A percentile compares a stretch with the other conserved stretches of the same genome.
Conservation (phyloP, 345 rosid genomes). For the Isatis tinctoria region DNA sequence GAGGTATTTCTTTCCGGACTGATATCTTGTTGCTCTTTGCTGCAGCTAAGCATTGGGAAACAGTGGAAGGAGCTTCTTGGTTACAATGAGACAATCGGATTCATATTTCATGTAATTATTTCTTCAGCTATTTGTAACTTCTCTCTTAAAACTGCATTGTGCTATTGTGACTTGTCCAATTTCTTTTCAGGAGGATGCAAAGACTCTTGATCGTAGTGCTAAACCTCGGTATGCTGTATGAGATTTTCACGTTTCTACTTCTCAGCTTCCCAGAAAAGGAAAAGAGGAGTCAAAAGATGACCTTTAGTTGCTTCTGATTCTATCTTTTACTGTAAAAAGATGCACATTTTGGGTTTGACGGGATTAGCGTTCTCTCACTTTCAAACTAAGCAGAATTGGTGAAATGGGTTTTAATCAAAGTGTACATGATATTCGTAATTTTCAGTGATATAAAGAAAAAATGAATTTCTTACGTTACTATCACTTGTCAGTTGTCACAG, state of each 20-base stretch:
- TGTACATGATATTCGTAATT: conserved; percentile 2
- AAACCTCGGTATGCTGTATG: conserved; percentile 54
- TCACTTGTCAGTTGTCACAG: too few species aligned
- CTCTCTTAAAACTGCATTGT: neutral
- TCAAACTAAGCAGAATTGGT: conserved; percentile 4
- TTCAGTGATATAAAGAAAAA: neutral
- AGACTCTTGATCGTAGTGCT: conserved; percentile 55
- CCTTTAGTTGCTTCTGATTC: conserved; percentile 1
- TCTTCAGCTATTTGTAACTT: neutral
- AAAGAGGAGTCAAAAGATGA: neutral
- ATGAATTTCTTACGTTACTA: too few species aligned
- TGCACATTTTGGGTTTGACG: neutral
- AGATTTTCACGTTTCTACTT: conserved; percentile 16
- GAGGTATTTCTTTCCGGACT: neutral
- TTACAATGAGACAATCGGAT: conserved; percentile 59
- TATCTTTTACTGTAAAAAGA: conserved; percentile 4
- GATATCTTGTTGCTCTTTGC: neutral
- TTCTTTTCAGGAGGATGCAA: conserved; percentile 70
- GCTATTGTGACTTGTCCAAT: conserved; percentile 2
- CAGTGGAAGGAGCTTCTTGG: conserved; percentile 90
- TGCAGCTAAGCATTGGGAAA: conserved; percentile 81
- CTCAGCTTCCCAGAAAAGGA: neutral
- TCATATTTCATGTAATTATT: conserved; percentile 58
- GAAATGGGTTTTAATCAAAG: neutral
- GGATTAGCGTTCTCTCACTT: neutral